Evolutionary conservation across 768 basidiomycete species (phyloP).

Genomic region (Phlebiopsis gigantea): DNA sequence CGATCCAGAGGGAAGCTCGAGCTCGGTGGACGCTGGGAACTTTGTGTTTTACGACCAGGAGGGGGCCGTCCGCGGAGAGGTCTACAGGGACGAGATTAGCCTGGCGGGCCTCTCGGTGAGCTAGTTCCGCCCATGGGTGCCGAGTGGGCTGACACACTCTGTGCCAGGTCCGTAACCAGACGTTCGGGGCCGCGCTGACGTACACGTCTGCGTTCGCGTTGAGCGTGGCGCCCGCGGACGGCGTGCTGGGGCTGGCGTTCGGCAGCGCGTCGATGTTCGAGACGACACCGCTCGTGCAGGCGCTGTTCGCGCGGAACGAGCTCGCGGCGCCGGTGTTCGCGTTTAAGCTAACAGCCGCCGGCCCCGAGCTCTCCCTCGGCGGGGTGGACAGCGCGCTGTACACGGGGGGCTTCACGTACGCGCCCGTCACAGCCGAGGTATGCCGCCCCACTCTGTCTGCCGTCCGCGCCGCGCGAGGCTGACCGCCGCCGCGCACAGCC

Average conservation of each 20-base stretch:
- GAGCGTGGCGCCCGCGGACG: constrained; percentile 18
- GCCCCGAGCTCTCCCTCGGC: constrained; percentile 35
- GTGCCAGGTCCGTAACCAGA: constrained; percentile 14
- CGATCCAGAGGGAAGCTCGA: constrained; percentile 32
- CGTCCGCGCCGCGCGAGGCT: background rate
- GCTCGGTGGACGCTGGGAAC: constrained; percentile 26
- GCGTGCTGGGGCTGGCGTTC: constrained; percentile 29
- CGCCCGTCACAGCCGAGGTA: constrained; percentile 24
- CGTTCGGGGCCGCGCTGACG: constrained; percentile 18
- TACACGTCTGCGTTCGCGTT: constrained; percentile 19
- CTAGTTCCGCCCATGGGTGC: background rate
- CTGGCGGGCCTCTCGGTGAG: constrained; percentile 37
- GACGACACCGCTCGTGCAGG: constrained; percentile 25
- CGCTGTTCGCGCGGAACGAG: constrained; percentile 19
- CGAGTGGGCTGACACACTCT: background rate
- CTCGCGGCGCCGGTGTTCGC: constrained; percentile 28
- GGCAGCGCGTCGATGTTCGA: constrained; percentile 20
- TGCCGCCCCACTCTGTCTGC: background rate
- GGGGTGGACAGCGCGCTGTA: constrained; percentile 32
- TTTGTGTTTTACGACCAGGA: constrained; percentile 46
- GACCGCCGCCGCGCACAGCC: constrained; percentile 8
- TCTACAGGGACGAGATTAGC: constrained; percentile 43
- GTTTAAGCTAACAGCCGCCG: constrained; percentile 31
- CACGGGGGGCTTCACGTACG: constrained; percentile 31
- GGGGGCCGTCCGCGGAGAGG: constrained; percentile 38